Evolutionary conservation across 2,329 filamentous ascomycete genomes (phyloP), one percentile per base, ranked within the genome.

Genomic region (Rosellinia necatrix): DNA sequence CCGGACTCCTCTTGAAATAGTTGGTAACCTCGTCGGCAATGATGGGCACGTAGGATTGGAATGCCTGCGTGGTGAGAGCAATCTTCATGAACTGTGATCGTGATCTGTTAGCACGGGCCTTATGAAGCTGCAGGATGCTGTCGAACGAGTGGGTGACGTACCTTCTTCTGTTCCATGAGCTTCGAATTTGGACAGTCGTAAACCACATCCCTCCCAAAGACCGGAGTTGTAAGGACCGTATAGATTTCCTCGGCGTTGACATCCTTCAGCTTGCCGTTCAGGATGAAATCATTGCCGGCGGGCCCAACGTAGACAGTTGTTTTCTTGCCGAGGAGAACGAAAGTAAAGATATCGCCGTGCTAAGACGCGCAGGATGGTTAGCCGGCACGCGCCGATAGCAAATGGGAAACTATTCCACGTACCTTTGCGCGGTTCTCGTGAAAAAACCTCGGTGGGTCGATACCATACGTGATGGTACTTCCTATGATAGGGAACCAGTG

Each of bases 141-240:
- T n/a, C n/a, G n/a, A n/a, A n/a, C n/a, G 32, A 22, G 6, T 37
- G 9, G 15, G 53, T 10, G 25, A 15, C 75, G 60, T 72, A 92
- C 90, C 85, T 93, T 94, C 80, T 96, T 96, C 80, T 96, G 91
- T 77, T 96, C 91, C 91, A 96, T 96, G 70, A 96, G 83, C 76
- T 96, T 96, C 56, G 90, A 81, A 72, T 96, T 96, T 37, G 91
- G 90, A 75, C 91, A 94, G 72, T 96, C 91, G 71, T 96, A 96
- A 50, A 96, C 90, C 22, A 96, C 91, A 75, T 92, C 88, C 66
- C 85, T 86, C 64, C 91, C 91, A 70, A 96, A 96, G 43, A 86
- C 84, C 21, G 84, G 84, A 19, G 83, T 86, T 6, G 83, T 86
- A 59, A 96, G 80, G 53, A 90, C 88, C 52, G 84, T 88, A 76